Percentiles rank a stretch among this genome's conserved stretches.
Conservation (phyloP, 192 early-diverging fungal genomes). For the Mortierella antarctica region DNA sequence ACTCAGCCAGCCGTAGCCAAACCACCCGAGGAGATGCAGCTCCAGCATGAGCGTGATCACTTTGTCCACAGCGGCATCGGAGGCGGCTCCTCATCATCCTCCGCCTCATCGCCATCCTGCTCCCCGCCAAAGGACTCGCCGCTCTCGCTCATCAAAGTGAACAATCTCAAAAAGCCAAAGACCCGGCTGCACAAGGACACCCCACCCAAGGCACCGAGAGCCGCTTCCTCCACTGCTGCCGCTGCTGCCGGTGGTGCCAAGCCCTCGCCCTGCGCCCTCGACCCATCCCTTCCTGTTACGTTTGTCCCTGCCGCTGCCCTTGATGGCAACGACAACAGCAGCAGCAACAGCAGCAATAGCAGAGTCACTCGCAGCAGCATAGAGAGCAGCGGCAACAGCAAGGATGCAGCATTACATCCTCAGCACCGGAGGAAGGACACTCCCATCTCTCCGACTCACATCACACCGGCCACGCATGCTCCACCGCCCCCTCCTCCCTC, state of each 20-base stretch:
- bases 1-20: too few species aligned
- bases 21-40: slow-evolving; percentile 21
- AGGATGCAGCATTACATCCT: too few species aligned
- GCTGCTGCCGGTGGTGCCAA: not conserved
- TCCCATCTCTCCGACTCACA: too few species aligned
- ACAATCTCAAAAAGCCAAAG: slow-evolving; percentile 33
- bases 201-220: not conserved
- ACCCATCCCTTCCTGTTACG: too few species aligned
- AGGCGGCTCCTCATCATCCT: slow-evolving; percentile 42
- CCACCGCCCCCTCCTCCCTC: too few species aligned
- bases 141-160: slow-evolving; percentile 15
- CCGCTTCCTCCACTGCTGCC: not conserved
- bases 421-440: too few species aligned
- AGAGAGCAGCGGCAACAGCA: too few species aligned
- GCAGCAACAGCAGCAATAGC: too few species aligned
- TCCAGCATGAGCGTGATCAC: slow-evolving; percentile 44
- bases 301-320: too few species aligned
- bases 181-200: not conserved
- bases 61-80: slow-evolving; percentile 49
- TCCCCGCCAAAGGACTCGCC: slow-evolving; percentile 26
- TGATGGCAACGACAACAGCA: too few species aligned
- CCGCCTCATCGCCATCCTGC: slow-evolving; percentile 16
- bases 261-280: not conserved
- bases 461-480: too few species aligned
- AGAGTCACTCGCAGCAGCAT: too few species aligned